Evolutionary conservation across 2,329 filamentous ascomycete genomes (phyloP).

Genomic region (Exophiala spinifera): DNA sequence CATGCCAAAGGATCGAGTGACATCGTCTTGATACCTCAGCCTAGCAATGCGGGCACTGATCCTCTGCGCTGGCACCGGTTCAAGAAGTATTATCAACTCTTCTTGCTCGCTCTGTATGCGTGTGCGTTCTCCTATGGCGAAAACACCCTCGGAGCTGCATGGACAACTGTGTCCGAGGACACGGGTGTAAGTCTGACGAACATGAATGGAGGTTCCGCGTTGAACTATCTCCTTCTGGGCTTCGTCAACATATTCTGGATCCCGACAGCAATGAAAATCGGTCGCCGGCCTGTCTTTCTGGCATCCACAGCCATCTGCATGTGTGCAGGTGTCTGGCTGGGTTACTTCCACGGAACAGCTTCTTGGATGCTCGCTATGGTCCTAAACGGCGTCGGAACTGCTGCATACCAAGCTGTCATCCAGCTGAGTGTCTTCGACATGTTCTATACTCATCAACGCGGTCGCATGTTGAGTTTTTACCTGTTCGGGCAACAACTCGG

Average conservation of each 20-base stretch:
- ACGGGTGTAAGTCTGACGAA: slow-evolving; percentile 39
- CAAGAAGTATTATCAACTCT: slow-evolving; percentile 42
- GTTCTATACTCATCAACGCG: slow-evolving; percentile 50
- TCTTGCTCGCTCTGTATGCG: slow-evolving; percentile 41
- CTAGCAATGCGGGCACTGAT: slow-evolving; percentile 33
- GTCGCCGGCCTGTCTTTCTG: slow-evolving; percentile 53
- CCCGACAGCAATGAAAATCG: slow-evolving; percentile 46
- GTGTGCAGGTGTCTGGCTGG: slow-evolving; percentile 56
- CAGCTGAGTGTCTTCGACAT: slow-evolving; percentile 47
- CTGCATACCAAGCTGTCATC: slow-evolving; percentile 40
- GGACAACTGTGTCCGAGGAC: slow-evolving; percentile 41
- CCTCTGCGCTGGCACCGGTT: slow-evolving; percentile 36
- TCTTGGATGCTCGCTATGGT: slow-evolving; percentile 60
- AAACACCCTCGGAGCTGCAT: slow-evolving; percentile 43
- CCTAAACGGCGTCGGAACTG: slow-evolving; percentile 60
- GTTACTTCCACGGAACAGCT: slow-evolving; percentile 57
- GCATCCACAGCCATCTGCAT: slow-evolving; percentile 53
- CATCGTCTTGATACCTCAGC: slow-evolving; percentile 36
- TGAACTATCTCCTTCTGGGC: slow-evolving; percentile 42
- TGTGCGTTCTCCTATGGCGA: slow-evolving; percentile 43
- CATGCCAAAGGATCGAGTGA: slow-evolving; percentile 29
- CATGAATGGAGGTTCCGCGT: slow-evolving; percentile 42
- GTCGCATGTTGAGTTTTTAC: slow-evolving; percentile 50
- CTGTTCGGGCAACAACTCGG: slow-evolving; percentile 41
- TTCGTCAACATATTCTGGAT: slow-evolving; percentile 44